Conservation (phyloP, 345 rosid genomes). For the Eutrema japonicum region DNA sequence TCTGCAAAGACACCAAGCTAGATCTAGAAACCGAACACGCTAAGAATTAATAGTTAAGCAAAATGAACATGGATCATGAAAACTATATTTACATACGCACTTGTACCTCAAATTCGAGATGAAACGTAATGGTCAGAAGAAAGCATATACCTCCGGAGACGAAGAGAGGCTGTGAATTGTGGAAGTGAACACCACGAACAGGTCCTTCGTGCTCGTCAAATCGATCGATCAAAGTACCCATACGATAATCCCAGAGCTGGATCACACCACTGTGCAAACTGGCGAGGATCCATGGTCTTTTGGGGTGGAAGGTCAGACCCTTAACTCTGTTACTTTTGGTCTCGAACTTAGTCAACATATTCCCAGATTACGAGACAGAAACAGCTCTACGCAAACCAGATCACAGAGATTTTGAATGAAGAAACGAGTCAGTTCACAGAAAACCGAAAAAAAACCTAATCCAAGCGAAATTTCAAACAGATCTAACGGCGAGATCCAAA, state of each 20-base stretch:
- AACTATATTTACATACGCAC: neutral
- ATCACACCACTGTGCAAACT: slow-evolving; percentile 99
- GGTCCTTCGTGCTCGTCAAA: slow-evolving; percentile 99
- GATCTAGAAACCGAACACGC: slow-evolving; percentile 9
- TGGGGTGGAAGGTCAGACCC: slow-evolving; percentile 93
- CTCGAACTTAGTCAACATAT: slow-evolving; percentile 96
- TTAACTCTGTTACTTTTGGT: slow-evolving; percentile 98
- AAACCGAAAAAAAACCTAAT: slow-evolving; percentile 9
- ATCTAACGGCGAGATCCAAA: neutral
- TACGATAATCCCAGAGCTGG: slow-evolving; percentile 99
- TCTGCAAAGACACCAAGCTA: slow-evolving; percentile 3
- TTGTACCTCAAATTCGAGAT: neutral
- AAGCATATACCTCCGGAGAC: slow-evolving; percentile 89
- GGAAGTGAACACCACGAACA: slow-evolving; percentile 98
- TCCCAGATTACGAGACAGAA: slow-evolving; percentile 39
- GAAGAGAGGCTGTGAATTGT: slow-evolving; percentile 84
- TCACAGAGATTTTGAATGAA: slow-evolving; percentile 25
- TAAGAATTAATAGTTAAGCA: slow-evolving; percentile 6
- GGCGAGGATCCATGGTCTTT: slow-evolving; percentile 98
- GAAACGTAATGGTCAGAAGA: neutral
- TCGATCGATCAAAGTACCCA: slow-evolving; percentile 92
- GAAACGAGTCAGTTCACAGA: slow-evolving; percentile 11
- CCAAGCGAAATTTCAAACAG: slow-evolving; percentile 1
- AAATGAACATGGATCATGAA: neutral
- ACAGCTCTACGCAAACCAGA: slow-evolving; percentile 40